phyloP scores from a whole-genome alignment of 106 monocot species.

The Dendrobium officinale region DNA sequence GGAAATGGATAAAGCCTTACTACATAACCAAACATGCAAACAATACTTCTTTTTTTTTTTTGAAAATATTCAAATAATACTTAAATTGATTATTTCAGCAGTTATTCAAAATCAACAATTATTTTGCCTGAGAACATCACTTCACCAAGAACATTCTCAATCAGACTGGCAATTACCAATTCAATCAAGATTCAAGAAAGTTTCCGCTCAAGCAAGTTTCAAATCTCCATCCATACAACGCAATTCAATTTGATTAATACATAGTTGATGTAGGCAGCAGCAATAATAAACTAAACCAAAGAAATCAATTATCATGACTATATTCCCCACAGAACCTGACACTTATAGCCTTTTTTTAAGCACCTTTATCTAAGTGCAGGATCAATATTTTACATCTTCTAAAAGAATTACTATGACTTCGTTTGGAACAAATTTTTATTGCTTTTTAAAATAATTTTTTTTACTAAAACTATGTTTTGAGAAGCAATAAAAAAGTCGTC shows the following conservation, averaged over 20 bases:
- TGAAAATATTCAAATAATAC: background rate
- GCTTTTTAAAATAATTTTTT: no score
- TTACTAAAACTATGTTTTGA: no score
- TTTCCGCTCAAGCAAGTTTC: background rate
- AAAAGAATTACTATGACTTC: no score
- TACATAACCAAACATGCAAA: background rate
- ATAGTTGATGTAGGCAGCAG: background rate
- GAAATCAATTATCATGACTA: background rate
- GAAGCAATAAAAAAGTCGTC: no score
- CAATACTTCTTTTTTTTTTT: no score
- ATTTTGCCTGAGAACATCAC: background rate
- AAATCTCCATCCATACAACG: background rate
- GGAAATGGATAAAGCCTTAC: background rate
- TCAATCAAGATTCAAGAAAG: background rate
- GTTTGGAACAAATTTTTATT: no score
- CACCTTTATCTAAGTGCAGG: no score
- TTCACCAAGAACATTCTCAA: background rate
- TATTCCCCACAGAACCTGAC: no score
- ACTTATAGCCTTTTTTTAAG: no score
- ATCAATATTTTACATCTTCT: no score
- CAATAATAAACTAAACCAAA: background rate
- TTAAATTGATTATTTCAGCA: background rate
- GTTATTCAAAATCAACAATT: background rate
- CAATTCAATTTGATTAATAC: slow-evolving; percentile 2
- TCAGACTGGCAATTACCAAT: background rate